Evolutionary conservation across 2,329 filamentous ascomycete genomes (phyloP), one percentile per base, ranked within the genome.

Genomic region (Ophiostoma montium): DNA sequence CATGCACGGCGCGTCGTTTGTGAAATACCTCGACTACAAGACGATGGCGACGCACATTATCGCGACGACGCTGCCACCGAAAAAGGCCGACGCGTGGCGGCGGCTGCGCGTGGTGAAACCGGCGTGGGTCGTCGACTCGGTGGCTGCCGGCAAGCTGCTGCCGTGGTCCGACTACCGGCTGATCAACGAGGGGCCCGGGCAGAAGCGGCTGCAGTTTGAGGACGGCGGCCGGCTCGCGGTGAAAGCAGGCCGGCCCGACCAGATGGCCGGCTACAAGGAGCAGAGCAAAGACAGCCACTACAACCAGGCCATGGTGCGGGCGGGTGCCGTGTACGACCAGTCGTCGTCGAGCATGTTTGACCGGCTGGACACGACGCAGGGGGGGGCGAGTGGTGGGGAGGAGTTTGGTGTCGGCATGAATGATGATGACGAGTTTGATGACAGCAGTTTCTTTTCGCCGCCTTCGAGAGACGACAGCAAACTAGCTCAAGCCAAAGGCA

Each of bases 11-110:
- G 94, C 89, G 31, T 86, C 84, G 0, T 96, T 95, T 57, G 74
- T 95, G 53, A 92, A 98, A 63, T 96, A 96, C 59, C 70, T 98
- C 11, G 89, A 95, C 63, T 84, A 82, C 35, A 98, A 98, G 68
- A 96, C 90, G 1, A 83, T 84, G 62, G 90, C 88, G 0, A 98
- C 94, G 1, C 90, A 98, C 62, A 95, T 98, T 56, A 88, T 98
- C 57, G 89, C 90, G 3, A 90, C 87, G 47, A 83, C 78, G 48
- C 69, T 98, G 19, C 92, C 92, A 0, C 89, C 87, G 0, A 96
- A 95, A 67, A 98, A 98, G 65, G 80, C 80, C 27, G 78, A 90
- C 48, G 92, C 98, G 55, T 95, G 94, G 60, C 76, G 72, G 48
- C 80, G 78, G 55, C 95, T 96, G 63, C 80, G 90, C 42, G 86